These are phyloP conservation scores for Scalesia atractyloides DNA, from an alignment of 129 eudicot species.

Conservation along the genomic window DNA sequence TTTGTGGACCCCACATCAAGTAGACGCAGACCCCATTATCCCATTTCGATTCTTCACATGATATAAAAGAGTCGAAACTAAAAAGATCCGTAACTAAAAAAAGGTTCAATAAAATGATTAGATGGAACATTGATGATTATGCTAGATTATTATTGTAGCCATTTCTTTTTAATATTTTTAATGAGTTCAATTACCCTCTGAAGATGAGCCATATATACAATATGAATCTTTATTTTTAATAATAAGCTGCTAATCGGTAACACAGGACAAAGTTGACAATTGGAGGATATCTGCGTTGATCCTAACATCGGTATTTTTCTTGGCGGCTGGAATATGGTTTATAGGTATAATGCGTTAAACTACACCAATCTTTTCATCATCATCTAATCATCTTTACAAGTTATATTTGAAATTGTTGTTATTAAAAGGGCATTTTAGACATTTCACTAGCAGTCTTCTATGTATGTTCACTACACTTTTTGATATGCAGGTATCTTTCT, in stretches of 20 bases:
- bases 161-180: too few relatives aligned
- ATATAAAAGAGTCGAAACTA: too few relatives aligned
- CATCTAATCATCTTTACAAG: slow-evolving; percentile 17
- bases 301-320: slow-evolving; percentile 59
- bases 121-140: too few relatives aligned
- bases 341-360: slow-evolving; percentile 40
- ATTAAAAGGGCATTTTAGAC: neutral
- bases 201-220: too few relatives aligned
- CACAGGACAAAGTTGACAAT: slow-evolving; percentile 69
- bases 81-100: too few relatives aligned
- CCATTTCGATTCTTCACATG: too few relatives aligned
- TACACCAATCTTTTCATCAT: neutral
- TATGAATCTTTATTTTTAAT: neutral
- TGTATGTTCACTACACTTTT: neutral
- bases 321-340: slow-evolving; percentile 75
- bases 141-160: too few relatives aligned
- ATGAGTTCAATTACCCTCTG: too few relatives aligned
- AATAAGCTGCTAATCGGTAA: neutral
- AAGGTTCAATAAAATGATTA: too few relatives aligned
- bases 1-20: slow-evolving; percentile 14
- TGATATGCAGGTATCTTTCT: slow-evolving; percentile 70
- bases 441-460: neutral
- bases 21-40: too few relatives aligned
- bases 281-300: slow-evolving; percentile 72
- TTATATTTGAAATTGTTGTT: neutral